Evolutionary conservation across 1,284 basidiomycete genomes (phyloP).

Genomic region (Porogramme epimiltina): DNA sequence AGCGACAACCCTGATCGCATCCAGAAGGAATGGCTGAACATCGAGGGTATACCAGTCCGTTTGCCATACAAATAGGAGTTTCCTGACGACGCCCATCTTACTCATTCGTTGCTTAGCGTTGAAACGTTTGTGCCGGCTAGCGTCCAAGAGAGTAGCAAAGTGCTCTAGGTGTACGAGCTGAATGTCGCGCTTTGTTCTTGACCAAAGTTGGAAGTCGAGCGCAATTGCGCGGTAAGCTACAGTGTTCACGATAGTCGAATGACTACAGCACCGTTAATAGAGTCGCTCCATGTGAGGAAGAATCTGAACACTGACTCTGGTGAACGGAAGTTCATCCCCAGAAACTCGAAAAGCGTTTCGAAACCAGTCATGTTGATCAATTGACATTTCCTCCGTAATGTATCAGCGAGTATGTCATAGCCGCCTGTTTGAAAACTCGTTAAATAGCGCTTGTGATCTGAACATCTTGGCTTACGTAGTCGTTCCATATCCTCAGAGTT

Average conservation of each 20-base stretch:
- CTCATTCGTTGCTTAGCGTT: constrained; percentile 71
- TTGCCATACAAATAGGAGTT: constrained; percentile 80
- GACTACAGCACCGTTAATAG: too few relatives aligned
- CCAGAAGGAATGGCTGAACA: constrained; percentile 55
- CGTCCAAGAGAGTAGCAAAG: constrained; percentile 72
- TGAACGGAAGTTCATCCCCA: constrained; percentile 82
- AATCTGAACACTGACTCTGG: constrained; percentile 63
- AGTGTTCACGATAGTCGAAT: constrained; percentile 81
- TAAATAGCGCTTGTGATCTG: neutral
- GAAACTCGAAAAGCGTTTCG: constrained; percentile 79
- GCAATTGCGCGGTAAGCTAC: constrained; percentile 84
- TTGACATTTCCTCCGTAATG: constrained; percentile 73
- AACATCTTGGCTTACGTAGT: constrained; percentile 53
- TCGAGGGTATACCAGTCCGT: constrained; percentile 71
- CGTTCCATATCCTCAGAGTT: constrained; percentile 92
- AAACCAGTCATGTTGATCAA: constrained; percentile 79
- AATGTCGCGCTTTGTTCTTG: constrained; percentile 66
- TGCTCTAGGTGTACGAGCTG: constrained; percentile 81
- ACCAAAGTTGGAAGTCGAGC: constrained; percentile 92
- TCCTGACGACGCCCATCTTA: constrained; percentile 74
- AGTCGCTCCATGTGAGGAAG: too few relatives aligned
- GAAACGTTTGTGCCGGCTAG: constrained; percentile 74
- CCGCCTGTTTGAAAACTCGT: constrained; percentile 53
- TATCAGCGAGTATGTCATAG: constrained; percentile 83
- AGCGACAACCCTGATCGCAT: constrained; percentile 58